Conservation (phyloP, 306 rosid genomes). For the Inga leiocalycina region DNA sequence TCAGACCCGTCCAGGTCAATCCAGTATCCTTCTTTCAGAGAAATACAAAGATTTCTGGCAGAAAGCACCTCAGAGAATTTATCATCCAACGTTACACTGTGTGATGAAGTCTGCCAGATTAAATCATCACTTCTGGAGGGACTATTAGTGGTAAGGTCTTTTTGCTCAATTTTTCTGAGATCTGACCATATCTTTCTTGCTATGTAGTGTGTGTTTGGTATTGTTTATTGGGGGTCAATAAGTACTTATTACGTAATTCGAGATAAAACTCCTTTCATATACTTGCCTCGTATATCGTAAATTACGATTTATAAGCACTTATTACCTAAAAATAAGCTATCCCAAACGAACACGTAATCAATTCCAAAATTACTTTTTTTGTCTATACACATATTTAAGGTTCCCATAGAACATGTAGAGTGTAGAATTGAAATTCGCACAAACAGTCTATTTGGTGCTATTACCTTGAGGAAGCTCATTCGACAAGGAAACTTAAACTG, state of each 20-base stretch:
- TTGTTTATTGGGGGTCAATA: no score
- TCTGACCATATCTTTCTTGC: background rate
- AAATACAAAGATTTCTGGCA: constrained; percentile 77
- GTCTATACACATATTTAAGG: background rate
- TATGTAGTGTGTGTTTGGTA: no score
- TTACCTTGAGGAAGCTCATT: background rate
- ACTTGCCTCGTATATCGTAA: no score
- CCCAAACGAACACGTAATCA: no score
- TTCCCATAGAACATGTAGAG: background rate
- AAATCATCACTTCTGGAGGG: constrained; percentile 97
- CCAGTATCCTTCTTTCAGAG: constrained; percentile 65
- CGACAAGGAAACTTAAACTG: background rate
- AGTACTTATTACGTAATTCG: no score
- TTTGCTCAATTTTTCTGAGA: constrained; percentile 18
- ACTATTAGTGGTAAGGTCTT: constrained; percentile 78
- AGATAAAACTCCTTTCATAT: no score
- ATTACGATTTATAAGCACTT: no score
- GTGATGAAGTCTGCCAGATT: constrained; percentile 84
- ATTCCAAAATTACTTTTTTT: background rate
- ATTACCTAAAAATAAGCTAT: no score
- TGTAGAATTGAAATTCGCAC: background rate
- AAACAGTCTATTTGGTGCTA: background rate
- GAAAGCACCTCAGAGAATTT: constrained; percentile 60
- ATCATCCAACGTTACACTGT: constrained; percentile 47
- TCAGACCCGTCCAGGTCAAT: constrained; percentile 70